Evolutionary conservation across 371 early-diverging fungal species (phyloP).

Genomic region (Apophysomyces elegans): DNA sequence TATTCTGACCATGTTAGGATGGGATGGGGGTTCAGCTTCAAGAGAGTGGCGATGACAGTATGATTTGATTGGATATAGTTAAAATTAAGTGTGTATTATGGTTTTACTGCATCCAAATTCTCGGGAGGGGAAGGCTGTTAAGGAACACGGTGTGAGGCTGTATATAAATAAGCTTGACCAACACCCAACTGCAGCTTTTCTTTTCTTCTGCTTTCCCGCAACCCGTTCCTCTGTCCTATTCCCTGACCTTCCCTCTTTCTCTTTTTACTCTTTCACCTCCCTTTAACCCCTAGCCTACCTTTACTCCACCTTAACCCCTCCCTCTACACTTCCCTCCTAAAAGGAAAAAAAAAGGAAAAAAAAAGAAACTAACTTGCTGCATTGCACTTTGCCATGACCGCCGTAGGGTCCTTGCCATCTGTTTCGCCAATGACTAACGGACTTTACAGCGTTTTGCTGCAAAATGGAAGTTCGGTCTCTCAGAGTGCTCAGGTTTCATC

Average conservation of each 20-base stretch:
- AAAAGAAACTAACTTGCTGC: not conserved
- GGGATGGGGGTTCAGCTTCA: too few species aligned
- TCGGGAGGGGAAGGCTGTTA: too few species aligned
- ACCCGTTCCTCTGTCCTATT: not conserved
- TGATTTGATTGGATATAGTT: slow-evolving; percentile 1
- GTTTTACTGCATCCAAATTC: not conserved
- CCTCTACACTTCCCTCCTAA: too few species aligned
- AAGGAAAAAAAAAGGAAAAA: too few species aligned
- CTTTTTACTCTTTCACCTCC: not conserved
- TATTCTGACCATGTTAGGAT: too few species aligned
- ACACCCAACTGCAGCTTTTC: not conserved
- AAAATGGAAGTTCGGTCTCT: slow-evolving; percentile 16
- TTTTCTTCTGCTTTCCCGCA: not conserved
- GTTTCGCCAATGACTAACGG: slow-evolving; percentile 14
- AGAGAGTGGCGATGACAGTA: not conserved
- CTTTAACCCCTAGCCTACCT: not conserved
- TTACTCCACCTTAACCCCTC: too few species aligned
- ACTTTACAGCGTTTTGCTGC: slow-evolving; percentile 19
- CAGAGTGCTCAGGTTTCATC: not conserved
- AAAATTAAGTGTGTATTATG: not conserved
- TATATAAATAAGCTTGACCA: slow-evolving; percentile 4
- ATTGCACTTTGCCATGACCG: slow-evolving; percentile 7
- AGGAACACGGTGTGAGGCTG: too few species aligned
- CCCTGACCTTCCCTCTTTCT: not conserved
- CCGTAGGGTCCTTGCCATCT: slow-evolving; percentile 12